A percentile compares a stretch with the other conserved stretches of the same genome.
Evolutionary conservation across 2,329 filamentous ascomycete species (phyloP).

Genomic region (Orbilia blumenaviensis): DNA sequence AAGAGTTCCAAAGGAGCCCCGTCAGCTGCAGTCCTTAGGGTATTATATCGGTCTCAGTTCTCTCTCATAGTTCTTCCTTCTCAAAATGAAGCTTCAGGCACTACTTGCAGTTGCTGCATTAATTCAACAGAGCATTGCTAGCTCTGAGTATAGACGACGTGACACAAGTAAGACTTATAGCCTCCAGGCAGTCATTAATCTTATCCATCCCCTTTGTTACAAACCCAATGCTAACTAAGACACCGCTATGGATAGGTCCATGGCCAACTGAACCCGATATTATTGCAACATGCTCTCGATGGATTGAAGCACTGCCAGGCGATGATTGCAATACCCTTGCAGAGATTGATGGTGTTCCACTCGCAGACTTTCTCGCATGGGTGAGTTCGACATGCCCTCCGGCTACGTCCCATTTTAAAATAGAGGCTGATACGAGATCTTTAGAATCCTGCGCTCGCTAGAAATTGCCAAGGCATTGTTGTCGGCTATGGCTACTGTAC

Average conservation of each 20-base stretch:
- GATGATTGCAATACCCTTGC: conserved; percentile 34
- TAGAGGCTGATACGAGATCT: background rate
- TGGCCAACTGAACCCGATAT: conserved; percentile 37
- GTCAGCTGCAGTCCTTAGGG: background rate
- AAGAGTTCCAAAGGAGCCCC: background rate
- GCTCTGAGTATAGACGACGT: background rate
- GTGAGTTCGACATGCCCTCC: background rate
- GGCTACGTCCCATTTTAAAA: no score
- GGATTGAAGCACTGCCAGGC: conserved; percentile 23
- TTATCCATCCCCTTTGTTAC: no score
- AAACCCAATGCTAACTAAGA: background rate
- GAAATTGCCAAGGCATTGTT: conserved; percentile 18
- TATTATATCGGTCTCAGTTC: background rate
- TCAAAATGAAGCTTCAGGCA: conserved; percentile 19
- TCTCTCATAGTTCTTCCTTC: background rate
- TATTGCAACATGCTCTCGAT: conserved; percentile 13
- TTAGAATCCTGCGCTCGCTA: conserved; percentile 19
- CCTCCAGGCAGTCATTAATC: no score
- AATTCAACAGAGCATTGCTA: background rate
- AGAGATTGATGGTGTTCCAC: conserved; percentile 20
- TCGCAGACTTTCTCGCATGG: conserved; percentile 21
- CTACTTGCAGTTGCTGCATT: background rate
- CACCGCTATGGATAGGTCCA: conserved; percentile 4
- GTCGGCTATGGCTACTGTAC: conserved; percentile 30
- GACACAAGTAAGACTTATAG: conserved; percentile 40